Conservation (phyloP, 129 eudicot genomes). For the Chrysanthemum lavandulifolium region DNA sequence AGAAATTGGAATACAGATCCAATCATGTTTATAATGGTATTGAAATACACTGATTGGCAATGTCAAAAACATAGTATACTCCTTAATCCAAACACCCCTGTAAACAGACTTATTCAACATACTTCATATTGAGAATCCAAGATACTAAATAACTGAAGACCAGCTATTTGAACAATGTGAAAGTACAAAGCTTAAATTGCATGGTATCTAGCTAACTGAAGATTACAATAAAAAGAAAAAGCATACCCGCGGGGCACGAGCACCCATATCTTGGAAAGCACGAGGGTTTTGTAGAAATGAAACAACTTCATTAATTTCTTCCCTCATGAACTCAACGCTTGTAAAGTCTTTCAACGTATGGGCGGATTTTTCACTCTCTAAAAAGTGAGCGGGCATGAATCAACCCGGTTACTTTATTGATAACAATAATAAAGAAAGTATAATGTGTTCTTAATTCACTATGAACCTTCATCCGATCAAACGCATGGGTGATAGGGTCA, state of each 20-base stretch:
- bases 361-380: constrained; percentile 97
- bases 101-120: too few relatives aligned
- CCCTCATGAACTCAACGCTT: constrained; percentile 76
- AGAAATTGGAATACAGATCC: too few relatives aligned
- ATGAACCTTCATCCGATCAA: constrained; percentile 86
- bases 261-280: constrained; percentile 94
- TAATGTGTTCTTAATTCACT: constrained; percentile 17
- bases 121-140: too few relatives aligned
- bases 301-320: constrained; percentile 92
- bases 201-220: constrained; percentile 10
- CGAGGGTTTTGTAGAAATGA: constrained; percentile 88
- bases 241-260: constrained; percentile 96
- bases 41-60: too few relatives aligned
- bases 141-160: too few relatives aligned
- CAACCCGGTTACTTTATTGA: background rate
- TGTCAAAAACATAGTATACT: too few relatives aligned
- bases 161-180: constrained; percentile 8
- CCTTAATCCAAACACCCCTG: too few relatives aligned
- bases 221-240: background rate
- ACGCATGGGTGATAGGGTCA: constrained; percentile 84
- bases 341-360: constrained; percentile 74
- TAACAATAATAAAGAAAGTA: background rate
- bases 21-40: too few relatives aligned
- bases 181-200: constrained; percentile 17
- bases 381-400: constrained; percentile 1